Evolutionary conservation across 106 monocot genomes (phyloP), one percentile per base, ranked within the genome.

Genomic region (Acorus gramineus): DNA sequence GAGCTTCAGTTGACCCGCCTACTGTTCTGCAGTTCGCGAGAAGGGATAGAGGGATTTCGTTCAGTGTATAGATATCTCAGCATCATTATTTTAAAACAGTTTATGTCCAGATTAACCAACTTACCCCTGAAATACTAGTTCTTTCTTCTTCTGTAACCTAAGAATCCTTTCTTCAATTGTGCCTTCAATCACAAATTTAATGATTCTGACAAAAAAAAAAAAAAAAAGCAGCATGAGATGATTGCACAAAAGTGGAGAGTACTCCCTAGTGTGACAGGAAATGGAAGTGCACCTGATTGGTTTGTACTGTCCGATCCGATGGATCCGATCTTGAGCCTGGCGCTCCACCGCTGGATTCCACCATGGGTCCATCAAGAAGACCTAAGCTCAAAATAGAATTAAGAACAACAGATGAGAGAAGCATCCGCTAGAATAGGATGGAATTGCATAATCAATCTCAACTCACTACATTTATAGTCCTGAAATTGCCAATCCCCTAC

Each of bases 321-420:
- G 93, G 14, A 94, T 94, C 50, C 93, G 64, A 66, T 94, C 93
- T 57, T 94, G 93, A 53, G 93, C 93, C 64, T 94, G 89, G 50
- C 70, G 71, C 61, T 93, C 93, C 57, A 94, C 89, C 4, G 93
- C 93, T 11, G 89, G 93, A 69, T 94, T 94, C 93, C 93, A 94
- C 93, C 93, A 94, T 14, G 93, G 93, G 56, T 94, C 93, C 93
- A 94, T 89, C 69, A 94, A 70, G 56, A 89, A 89, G 28, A 94
- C 89, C 93, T 94, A 77, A 63, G 0, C 28, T 28, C 28, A 28
- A 28, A 28, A 0, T 28, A 28, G 28, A 28, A 28, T 28, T 28
- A 28, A 28, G 28, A 28, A 28, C 28, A 28, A 28, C 1, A 28
- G 28, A 28, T 28, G 28, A 28, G 28, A 28, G 28, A 28, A 28